These are phyloP conservation scores for Vaccinium macrocarpon DNA, from an alignment of 148 eudicot species.

Conservation along the genomic window DNA sequence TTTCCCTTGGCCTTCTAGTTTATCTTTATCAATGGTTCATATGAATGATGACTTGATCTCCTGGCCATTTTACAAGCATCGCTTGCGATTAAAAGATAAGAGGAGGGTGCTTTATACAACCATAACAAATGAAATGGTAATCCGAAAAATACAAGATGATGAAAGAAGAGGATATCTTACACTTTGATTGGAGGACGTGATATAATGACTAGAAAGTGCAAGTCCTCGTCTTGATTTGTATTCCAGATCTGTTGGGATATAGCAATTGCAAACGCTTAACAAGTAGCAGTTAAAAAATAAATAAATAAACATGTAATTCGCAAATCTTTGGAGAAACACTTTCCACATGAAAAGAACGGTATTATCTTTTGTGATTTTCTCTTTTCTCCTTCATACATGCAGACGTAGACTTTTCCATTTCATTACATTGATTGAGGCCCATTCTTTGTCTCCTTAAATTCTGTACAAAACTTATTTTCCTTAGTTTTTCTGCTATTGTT, in stretches of 20 bases:
- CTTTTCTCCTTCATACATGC: background rate
- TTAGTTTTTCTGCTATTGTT: background rate
- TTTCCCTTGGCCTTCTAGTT: background rate
- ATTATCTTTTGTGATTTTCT: background rate
- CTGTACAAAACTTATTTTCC: background rate
- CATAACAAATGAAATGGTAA: background rate
- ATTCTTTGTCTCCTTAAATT: background rate
- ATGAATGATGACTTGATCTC: background rate
- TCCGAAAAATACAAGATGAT: background rate
- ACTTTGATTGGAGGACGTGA: slow-evolving; percentile 86
- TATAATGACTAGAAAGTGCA: slow-evolving; percentile 66
- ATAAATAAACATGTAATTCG: background rate
- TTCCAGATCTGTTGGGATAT: slow-evolving; percentile 54
- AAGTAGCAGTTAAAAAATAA: background rate
- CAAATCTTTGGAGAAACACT: background rate
- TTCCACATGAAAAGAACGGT: background rate
- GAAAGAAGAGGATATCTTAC: slow-evolving; percentile 39
- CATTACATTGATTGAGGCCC: background rate
- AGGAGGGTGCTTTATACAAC: background rate
- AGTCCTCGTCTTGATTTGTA: slow-evolving; percentile 56
- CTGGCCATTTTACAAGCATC: background rate
- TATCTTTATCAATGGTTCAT: background rate
- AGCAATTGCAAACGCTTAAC: slow-evolving; percentile 7
- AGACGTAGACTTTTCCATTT: background rate
- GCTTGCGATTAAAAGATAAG: background rate